Conservation (phyloP, 305 asterid species). For the Stenogyne calaminthoides region DNA sequence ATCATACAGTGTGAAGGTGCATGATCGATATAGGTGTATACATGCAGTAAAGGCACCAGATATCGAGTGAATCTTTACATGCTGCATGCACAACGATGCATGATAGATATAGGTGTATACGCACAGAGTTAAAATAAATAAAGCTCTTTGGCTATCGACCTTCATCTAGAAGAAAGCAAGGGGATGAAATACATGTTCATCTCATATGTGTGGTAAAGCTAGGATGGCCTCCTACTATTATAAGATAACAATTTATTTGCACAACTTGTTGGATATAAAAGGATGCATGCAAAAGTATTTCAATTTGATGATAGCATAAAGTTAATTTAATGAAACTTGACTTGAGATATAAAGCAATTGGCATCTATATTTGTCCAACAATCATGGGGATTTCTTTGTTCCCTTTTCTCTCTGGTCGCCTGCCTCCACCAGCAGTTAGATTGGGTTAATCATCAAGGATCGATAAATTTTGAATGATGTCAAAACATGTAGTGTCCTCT, state of each 20-base stretch:
- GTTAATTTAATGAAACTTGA: constrained; percentile 8
- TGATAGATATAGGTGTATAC: too few species aligned
- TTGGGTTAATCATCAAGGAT: not conserved
- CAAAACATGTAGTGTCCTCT: not conserved
- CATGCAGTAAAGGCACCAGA: too few species aligned
- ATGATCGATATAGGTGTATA: too few species aligned
- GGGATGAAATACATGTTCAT: not conserved
- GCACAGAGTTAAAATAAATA: not conserved
- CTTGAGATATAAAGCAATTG: not conserved
- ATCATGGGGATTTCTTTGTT: not conserved
- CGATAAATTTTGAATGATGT: not conserved
- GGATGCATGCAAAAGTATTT: not conserved
- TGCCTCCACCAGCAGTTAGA: not conserved
- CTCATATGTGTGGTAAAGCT: not conserved
- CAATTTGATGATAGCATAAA: not conserved
- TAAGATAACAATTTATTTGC: not conserved
- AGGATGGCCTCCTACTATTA: not conserved
- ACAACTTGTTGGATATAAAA: not conserved
- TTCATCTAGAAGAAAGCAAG: not conserved
- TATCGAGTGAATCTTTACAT: too few species aligned
- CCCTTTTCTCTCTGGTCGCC: not conserved
- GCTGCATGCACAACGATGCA: too few species aligned
- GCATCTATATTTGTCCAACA: not conserved
- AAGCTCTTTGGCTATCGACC: not conserved
- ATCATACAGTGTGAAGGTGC: not conserved